phyloP scores from a whole-genome alignment of 192 early-diverging fungal genomes.

The Fimicolochytrium jonesii region DNA sequence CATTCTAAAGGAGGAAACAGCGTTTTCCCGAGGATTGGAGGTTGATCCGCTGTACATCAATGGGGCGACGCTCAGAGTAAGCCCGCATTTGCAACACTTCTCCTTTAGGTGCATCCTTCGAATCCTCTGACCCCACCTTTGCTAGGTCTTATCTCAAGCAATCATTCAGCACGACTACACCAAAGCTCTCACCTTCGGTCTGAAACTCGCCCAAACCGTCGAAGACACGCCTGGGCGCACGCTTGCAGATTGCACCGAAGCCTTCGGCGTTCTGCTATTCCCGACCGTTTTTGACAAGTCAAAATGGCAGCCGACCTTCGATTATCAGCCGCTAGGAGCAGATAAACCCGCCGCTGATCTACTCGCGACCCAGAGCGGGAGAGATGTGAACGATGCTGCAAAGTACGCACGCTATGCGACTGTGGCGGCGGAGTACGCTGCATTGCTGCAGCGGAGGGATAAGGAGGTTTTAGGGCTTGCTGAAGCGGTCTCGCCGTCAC shows the following conservation, averaged over 20 bases:
- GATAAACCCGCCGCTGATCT: too few species aligned
- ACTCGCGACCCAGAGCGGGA: too few species aligned
- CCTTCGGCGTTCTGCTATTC: conserved; percentile 63
- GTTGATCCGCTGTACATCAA: conserved; percentile 27
- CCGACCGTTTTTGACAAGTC: conserved; percentile 66
- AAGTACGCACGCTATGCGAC: too few species aligned
- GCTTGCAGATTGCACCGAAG: conserved; percentile 39
- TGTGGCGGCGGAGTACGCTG: background rate
- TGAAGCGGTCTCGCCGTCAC: too few species aligned
- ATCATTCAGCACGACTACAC: conserved; percentile 39
- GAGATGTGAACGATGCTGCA: too few species aligned
- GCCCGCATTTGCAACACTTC: too few species aligned
- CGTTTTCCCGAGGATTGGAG: conserved; percentile 41
- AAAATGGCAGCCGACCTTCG: too few species aligned
- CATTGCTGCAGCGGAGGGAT: background rate
- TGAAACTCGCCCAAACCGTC: conserved; percentile 32
- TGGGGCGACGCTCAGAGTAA: conserved; percentile 31
- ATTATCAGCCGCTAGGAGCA: too few species aligned
- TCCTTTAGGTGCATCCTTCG: background rate
- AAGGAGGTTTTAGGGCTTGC: too few species aligned
- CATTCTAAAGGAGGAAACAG: conserved; percentile 39
- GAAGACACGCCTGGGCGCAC: conserved; percentile 30
- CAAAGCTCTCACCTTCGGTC: conserved; percentile 36
- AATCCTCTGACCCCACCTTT: background rate
- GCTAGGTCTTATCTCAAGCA: conserved; percentile 34